Evolutionary conservation across 2,329 filamentous ascomycete genomes (phyloP).

Genomic region (Pseudocercospora musae): DNA sequence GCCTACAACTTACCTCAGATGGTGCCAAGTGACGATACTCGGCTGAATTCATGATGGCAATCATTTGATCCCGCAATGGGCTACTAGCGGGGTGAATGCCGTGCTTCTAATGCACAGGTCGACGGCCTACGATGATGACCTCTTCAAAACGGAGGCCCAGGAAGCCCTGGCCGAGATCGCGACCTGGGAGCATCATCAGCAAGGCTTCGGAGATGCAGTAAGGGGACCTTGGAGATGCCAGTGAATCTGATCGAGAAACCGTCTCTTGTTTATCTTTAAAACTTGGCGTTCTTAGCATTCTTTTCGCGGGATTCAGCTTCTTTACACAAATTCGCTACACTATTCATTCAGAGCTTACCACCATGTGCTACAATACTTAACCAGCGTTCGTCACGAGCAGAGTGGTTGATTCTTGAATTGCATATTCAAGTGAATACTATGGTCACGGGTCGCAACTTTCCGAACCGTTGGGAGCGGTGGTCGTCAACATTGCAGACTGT

Average conservation of each 20-base stretch:
- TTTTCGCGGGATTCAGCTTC: neutral
- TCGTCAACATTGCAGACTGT: too few relatives aligned
- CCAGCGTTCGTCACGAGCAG: too few relatives aligned
- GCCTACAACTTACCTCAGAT: neutral
- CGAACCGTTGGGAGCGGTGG: too few relatives aligned
- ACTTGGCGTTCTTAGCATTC: neutral
- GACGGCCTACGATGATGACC: neutral
- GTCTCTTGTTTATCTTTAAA: neutral
- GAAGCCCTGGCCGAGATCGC: neutral
- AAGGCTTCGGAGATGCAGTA: neutral
- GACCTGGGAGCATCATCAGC: neutral
- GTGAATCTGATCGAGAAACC: neutral
- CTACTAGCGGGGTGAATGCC: neutral
- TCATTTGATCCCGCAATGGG: neutral
- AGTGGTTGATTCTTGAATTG: too few relatives aligned
- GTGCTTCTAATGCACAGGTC: neutral
- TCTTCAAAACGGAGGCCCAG: neutral
- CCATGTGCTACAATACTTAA: too few relatives aligned
- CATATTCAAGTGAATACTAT: too few relatives aligned
- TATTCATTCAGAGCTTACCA: too few relatives aligned
- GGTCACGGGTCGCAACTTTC: too few relatives aligned
- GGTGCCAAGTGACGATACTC: neutral
- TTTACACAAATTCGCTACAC: too few relatives aligned
- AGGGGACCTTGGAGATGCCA: neutral
- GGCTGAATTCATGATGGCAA: neutral